phyloP scores from a whole-genome alignment of 345 rosid species.

The Citrus unshiu region DNA sequence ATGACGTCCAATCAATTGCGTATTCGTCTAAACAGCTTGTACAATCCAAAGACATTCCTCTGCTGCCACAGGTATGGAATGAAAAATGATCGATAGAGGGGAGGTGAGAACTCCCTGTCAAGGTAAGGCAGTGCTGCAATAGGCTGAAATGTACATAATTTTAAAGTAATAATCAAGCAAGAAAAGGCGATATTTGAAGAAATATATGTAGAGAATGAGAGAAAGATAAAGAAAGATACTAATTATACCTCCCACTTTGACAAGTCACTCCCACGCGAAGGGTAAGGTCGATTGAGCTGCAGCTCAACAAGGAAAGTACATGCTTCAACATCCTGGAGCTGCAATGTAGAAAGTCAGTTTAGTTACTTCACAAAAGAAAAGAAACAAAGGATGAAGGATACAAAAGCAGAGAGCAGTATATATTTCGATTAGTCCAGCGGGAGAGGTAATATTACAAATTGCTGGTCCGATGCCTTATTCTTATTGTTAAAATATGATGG shows the following conservation, averaged over 20 bases:
- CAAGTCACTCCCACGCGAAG: conserved; percentile 74
- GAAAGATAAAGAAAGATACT: neutral
- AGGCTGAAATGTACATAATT: conserved; percentile 35
- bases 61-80: conserved; percentile 81
- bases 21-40: conserved; percentile 58
- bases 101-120: conserved; percentile 90
- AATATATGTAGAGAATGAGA: neutral
- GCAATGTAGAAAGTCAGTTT: conserved; percentile 9
- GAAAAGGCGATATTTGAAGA: neutral
- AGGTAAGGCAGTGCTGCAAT: conserved; percentile 79
- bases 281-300: conserved; percentile 74
- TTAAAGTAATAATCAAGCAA: neutral
- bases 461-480: conserved; percentile 81
- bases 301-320: conserved; percentile 91
- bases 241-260: conserved; percentile 86
- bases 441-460: conserved; percentile 51
- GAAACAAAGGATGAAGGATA: neutral
- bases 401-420: neutral
- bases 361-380: neutral
- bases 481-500: conserved; percentile 83
- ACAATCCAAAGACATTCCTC: conserved; percentile 88
- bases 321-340: conserved; percentile 60
- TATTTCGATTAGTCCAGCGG: neutral
- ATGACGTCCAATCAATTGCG: conserved; percentile 11
- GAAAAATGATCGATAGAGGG: conserved; percentile 81